Evolutionary conservation across 352 stramenopile genomes (phyloP).

Genomic region (Phytophthora meadii): DNA sequence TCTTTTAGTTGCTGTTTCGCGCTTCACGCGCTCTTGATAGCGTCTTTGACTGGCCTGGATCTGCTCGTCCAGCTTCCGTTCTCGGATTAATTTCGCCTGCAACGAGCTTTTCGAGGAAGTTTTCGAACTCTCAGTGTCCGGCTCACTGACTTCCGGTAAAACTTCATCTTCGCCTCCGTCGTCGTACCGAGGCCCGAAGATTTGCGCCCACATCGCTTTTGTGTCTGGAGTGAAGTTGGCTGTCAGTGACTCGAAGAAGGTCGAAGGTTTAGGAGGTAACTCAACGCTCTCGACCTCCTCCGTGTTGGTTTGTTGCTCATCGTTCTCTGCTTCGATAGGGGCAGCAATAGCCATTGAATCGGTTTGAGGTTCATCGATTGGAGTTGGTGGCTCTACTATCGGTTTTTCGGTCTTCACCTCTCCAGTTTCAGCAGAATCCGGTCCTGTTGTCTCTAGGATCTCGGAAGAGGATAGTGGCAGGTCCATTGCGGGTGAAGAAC

Average conservation of each 20-base stretch:
- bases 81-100: conserved; percentile 45
- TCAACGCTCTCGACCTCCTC: neutral
- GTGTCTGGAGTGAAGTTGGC: conserved; percentile 48
- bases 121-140: conserved; percentile 1
- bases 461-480: no score
- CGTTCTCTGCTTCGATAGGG: no score
- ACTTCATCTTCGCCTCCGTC: conserved; percentile 28
- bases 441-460: no score
- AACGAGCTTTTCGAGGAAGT: conserved; percentile 33
- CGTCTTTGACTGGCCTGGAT: conserved; percentile 45
- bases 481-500: no score
- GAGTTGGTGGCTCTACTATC: no score
- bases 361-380: no score
- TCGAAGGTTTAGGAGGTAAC: conserved; percentile 9
- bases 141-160: conserved; percentile 6
- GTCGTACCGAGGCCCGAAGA: conserved; percentile 70
- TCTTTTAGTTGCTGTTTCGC: conserved; percentile 12
- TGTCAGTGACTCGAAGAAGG: conserved; percentile 39
- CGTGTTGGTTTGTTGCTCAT: neutral
- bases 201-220: conserved; percentile 50
- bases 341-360: no score
- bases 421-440: no score
- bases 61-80: conserved; percentile 53
- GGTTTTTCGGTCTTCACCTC: no score
- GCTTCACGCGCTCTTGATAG: conserved; percentile 34